Percentiles rank a stretch among this genome's conserved stretches.
phyloP scores from a whole-genome alignment of 1,284 basidiomycete species.

The Ustilago tritici region DNA sequence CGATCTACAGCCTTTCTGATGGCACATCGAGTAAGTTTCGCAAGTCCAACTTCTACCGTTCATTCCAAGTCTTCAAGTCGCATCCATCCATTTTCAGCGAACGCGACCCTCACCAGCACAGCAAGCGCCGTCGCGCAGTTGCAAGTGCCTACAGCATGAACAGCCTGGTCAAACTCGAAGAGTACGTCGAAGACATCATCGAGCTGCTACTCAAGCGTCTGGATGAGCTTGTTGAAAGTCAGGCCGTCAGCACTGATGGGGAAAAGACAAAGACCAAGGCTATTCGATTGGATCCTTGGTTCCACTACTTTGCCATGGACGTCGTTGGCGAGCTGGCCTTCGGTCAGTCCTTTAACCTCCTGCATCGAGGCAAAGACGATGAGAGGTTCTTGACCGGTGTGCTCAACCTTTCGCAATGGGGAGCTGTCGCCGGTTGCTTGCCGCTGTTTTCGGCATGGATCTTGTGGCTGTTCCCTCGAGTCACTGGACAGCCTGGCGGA shows the following conservation, averaged over 20 bases:
- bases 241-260: slow-evolving; percentile 10
- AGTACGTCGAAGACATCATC: slow-evolving; percentile 52
- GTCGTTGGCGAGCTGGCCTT: slow-evolving; percentile 60
- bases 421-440: slow-evolving; percentile 50
- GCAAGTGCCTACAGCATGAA: slow-evolving; percentile 61
- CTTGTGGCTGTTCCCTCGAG: slow-evolving; percentile 40
- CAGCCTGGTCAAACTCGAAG: slow-evolving; percentile 57
- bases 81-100: slow-evolving; percentile 60
- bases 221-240: slow-evolving; percentile 41
- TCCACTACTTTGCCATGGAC: slow-evolving; percentile 63
- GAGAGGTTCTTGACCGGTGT: slow-evolving; percentile 53
- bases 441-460: slow-evolving; percentile 39
- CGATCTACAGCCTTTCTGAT: slow-evolving; percentile 56
- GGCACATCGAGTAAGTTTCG: slow-evolving; percentile 48
- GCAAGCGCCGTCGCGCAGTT: slow-evolving; percentile 47
- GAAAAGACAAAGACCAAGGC: slow-evolving; percentile 25
- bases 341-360: slow-evolving; percentile 46
- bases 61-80: slow-evolving; percentile 50
- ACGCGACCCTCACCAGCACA: slow-evolving; percentile 56
- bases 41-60: slow-evolving; percentile 54
- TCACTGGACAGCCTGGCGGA: slow-evolving; percentile 52
- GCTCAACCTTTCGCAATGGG: slow-evolving; percentile 57
- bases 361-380: slow-evolving; percentile 43
- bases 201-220: slow-evolving; percentile 49
- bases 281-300: slow-evolving; percentile 52